Evolutionary conservation across 805 yeast species (phyloP), one percentile per base, ranked within the genome.

Genomic region (Candida suzukii): DNA sequence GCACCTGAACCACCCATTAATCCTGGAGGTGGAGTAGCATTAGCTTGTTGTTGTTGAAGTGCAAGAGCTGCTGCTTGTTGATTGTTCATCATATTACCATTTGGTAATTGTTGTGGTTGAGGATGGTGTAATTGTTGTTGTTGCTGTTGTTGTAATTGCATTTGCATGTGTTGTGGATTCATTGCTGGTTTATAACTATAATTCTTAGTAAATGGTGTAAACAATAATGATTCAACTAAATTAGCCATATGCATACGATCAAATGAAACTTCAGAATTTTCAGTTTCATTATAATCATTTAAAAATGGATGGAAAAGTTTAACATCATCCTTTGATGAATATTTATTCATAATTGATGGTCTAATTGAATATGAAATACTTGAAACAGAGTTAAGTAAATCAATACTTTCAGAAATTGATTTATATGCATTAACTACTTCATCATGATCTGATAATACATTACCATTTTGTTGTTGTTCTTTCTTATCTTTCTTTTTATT

Each of bases 1-100:
- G 20, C 37, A 33, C 43, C 35, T 18, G 36, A 41, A 24, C 41
- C 43, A 25, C 37, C 33, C 51, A 78, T 75, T 50, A 81, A 68
- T 5, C 88, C 88, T 6, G 88, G 91, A 31, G 90, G 90, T 4
- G 88, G 85, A 24, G 84, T 35, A 35, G 53, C 38, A 42, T 50
- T 29, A 18, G 34, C 21, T 40, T 56, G 60, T 35, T 53, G 59
- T 41, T 52, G 60, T 31, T 49, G 40, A 25, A 49, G 45, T 40
- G 26, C 11, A 24, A 24, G 26, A 24, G 11, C 41, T 56, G 67
- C 38, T 60, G 64, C 25, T 52, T 52, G 41, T 47, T 44, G 46
- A 40, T 30, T 19, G 35, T 47, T n/a, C 51, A 30, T 38, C 45
- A 38, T 44, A 56, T 36, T 44, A 60, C 42, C 55, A 56, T 36